Evolutionary conservation across 2,329 filamentous ascomycete genomes (phyloP), one percentile per base, ranked within the genome.

Genomic region (Alternaria postmessia): DNA sequence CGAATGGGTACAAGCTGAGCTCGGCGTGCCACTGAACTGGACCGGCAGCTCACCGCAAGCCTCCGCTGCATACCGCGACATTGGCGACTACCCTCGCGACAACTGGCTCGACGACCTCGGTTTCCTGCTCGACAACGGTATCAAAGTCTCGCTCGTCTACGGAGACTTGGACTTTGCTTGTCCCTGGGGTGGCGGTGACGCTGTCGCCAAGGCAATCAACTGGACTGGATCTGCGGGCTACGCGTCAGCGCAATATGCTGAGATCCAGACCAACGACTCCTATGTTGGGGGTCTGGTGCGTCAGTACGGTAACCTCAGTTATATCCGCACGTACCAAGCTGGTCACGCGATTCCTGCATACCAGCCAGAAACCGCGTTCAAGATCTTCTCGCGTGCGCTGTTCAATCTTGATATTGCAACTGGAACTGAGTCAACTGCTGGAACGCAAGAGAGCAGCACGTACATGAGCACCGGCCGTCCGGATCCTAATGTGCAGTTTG

Each of bases 301-400:
- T 7, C 76, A 79, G 54, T 67, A 73, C 57, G 73, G 72, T 42
- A 78, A 77, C 46, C 64, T 81, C 46, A 78, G 74, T 22, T 82
- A 81, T 70, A 66, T 73, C 18, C 66, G 76, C 38, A 65, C 77
- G 16, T 78, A 75, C 60, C 75, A 81, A 39, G 71, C 78, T 18
- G 80, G 80, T 7, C 80, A 81, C 53, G 71, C 77, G 38, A 78
- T 81, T 3, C 77, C 78, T 0, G 77, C 70, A 47, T 81, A 79
- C 61, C 79, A 81, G 63, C 78, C 77, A 28, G 66, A 86, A 65
- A 83, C 84, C 0, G 79, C 80, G 0, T 85, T 83, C 60, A 80
- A 79, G 5, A 78, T 86, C 58, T 86, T 86, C 68, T 79, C 80
- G 4, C 79, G 84, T 16, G 79, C 79, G 8, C 74, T 85, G 62